A percentile compares a stretch with the other conserved stretches of the same genome.
phyloP scores from a whole-genome alignment of 2,329 filamentous ascomycete species.

The Phialemoniopsis sp. region DNA sequence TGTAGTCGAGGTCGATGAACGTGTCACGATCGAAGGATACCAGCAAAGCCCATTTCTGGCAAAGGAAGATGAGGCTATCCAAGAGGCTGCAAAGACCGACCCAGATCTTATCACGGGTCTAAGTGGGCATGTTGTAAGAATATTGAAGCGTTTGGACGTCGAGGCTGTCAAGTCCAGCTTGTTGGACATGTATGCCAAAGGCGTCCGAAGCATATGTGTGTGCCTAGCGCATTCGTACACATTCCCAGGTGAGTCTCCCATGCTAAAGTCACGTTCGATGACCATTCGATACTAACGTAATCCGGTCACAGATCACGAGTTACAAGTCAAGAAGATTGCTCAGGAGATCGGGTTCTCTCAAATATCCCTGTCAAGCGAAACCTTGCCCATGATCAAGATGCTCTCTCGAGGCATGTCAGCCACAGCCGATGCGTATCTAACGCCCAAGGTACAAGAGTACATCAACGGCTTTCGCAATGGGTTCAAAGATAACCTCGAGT shows the following conservation, averaged over 20 bases:
- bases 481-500: slow-evolving; percentile 61
- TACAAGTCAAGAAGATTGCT: slow-evolving; percentile 7
- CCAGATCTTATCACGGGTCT: no score
- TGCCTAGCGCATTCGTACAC: no score
- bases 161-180: no score
- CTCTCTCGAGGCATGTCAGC: slow-evolving; percentile 43
- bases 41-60: not conserved
- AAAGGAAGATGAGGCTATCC: slow-evolving; percentile 46
- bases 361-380: slow-evolving; percentile 62
- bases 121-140: no score
- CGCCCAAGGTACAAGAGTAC: slow-evolving; percentile 1
- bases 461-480: slow-evolving; percentile 25
- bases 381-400: slow-evolving; percentile 74
- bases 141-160: no score
- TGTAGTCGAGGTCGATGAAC: slow-evolving; percentile 8
- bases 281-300: no score
- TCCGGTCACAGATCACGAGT: slow-evolving; percentile 13
- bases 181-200: no score
- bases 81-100: no score
- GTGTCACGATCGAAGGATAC: slow-evolving; percentile 5
- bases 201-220: no score
- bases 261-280: no score
- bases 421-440: slow-evolving; percentile 3
- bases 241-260: no score
- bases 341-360: slow-evolving; percentile 38